Conservation (phyloP, 371 early-diverging fungal genomes). For the Mortierella polycephala region DNA sequence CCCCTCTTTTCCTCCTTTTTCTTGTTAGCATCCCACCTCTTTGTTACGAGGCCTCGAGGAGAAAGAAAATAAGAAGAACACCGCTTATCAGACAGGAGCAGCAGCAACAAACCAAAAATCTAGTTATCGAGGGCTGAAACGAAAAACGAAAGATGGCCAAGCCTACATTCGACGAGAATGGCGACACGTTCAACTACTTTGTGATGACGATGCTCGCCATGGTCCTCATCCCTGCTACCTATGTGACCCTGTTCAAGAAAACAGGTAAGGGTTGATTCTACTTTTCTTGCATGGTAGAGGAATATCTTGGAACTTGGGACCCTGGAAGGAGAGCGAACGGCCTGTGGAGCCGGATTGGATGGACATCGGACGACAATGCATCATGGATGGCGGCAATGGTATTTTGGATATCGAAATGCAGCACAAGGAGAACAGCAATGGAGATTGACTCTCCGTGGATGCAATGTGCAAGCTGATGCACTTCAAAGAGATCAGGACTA, state of each 20-base stretch:
- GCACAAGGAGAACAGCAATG: too few species aligned
- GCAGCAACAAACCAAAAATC: background rate
- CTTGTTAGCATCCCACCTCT: background rate
- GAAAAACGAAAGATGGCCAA: slow-evolving; percentile 49
- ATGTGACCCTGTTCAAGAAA: slow-evolving; percentile 60
- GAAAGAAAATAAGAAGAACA: background rate
- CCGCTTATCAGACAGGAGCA: background rate
- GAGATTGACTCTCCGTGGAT: too few species aligned
- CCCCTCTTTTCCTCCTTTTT: slow-evolving; percentile 1
- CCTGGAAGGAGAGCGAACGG: background rate
- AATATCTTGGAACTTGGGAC: background rate
- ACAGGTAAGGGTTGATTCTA: slow-evolving; percentile 55
- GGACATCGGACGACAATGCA: too few species aligned
- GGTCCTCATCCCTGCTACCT: slow-evolving; percentile 83
- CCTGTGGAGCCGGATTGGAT: background rate
- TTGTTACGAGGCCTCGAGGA: background rate
- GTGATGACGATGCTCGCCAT: slow-evolving; percentile 84
- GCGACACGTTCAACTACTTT: slow-evolving; percentile 95
- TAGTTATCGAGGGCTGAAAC: background rate
- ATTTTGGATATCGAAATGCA: too few species aligned
- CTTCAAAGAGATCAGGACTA: too few species aligned
- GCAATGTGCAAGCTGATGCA: background rate
- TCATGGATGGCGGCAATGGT: too few species aligned
- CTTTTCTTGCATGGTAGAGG: background rate
- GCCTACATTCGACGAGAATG: slow-evolving; percentile 95